phyloP scores from a whole-genome alignment of 2,329 filamentous ascomycete species.

The Pyricularia sp. region DNA sequence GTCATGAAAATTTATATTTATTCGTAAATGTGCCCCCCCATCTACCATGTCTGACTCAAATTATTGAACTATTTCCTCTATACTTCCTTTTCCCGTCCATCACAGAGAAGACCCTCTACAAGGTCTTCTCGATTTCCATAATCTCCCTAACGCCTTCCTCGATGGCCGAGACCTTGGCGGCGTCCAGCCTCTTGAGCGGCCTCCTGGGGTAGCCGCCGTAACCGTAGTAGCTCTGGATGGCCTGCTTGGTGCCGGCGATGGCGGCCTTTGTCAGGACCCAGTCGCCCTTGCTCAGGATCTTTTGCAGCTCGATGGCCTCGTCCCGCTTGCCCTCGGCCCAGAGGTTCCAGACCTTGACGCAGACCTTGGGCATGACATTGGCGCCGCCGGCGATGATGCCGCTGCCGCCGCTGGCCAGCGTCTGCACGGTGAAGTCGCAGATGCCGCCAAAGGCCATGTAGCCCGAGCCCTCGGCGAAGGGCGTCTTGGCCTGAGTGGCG shows the following conservation, averaged over 20 bases:
- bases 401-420: constrained; percentile 66
- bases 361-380: constrained; percentile 77
- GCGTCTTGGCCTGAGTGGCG: constrained; percentile 62
- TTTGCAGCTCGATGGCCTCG: constrained; percentile 68
- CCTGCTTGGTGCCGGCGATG: constrained; percentile 79
- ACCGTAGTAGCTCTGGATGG: constrained; percentile 70
- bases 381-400: constrained; percentile 81
- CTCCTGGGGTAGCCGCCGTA: constrained; percentile 70
- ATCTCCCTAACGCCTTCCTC: constrained; percentile 50
- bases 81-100: background rate
- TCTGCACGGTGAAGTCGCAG: constrained; percentile 80
- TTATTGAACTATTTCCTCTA: background rate
- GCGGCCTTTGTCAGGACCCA: constrained; percentile 77
- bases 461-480: constrained; percentile 45
- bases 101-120: too few species aligned
- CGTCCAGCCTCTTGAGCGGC: constrained; percentile 58
- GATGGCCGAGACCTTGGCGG: constrained; percentile 43
- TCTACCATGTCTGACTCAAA: background rate
- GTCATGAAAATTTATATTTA: background rate
- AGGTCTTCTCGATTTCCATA: constrained; percentile 54
- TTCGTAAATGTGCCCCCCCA: background rate
- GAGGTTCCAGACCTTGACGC: constrained; percentile 69
- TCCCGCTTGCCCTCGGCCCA: constrained; percentile 64
- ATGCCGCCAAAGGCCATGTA: constrained; percentile 87
- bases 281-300: constrained; percentile 67